Evolutionary conservation across 805 yeast species (phyloP), one percentile per base, ranked within the genome.

Genomic region (Wickerhamiella sergipiensis): DNA sequence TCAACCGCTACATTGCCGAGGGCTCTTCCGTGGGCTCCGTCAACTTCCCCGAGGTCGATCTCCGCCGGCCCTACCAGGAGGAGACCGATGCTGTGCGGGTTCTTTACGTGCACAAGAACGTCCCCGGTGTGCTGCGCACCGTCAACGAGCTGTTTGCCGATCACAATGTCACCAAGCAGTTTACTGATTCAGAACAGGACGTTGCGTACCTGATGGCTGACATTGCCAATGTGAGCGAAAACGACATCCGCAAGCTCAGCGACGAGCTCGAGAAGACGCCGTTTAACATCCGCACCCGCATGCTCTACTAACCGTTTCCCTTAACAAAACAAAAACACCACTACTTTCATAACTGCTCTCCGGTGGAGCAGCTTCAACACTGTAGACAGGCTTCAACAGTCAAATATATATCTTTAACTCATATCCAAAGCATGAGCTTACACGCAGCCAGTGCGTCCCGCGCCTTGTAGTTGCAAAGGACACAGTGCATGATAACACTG

Each of bases 201-300:
- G 83, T 92, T 64, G 98, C 98, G 53, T 92, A 92, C 72, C 77
- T 92, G 69, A 89, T 92, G 95, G 97, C 97, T 40, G 98, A 92
- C 71, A 86, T 92, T 62, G 78, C 92, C 42, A 85, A 85, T 57
- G 97, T 90, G 50, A 78, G 81, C 60, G 72, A 74, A 54, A 79
- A 80, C 57, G 96, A 88, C 65, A 87, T 92, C 71, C 87, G 85
- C 70, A 72, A 79, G 23, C 77, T 92, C 57, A 82, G 89, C 68
- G 85, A 85, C 64, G 83, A 84, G 67, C 78, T 92, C 61, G 94
- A 84, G 69, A 78, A 79, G 64, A 90, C 97, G 46, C 88, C 90
- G 43, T 87, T 82, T 77, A 87, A 85, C 70, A 85, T 92, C 62
- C 81, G 85, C 52, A 88, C 95, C 61, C 85, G 98, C 69, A 75